Base-by-base conservation (phyloP, 179 eudicot species). In the Beta corolliflora region DNA sequence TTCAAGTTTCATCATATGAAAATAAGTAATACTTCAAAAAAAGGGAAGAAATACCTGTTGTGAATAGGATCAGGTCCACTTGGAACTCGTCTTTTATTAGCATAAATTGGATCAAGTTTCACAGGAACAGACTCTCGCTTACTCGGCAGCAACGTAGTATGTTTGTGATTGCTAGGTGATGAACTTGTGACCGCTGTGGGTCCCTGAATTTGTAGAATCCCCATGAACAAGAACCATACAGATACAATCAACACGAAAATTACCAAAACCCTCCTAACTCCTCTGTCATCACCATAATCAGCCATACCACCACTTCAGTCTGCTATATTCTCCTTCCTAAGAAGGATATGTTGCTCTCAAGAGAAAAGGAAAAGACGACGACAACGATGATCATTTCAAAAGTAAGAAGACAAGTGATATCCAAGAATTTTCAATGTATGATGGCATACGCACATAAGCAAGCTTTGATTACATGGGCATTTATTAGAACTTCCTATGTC, bases 41-140 rank as follows among this genome's bases (percentile, higher is more conserved):
- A 12, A 21, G 72, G 44, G 36, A 59, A 19, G 65, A 13, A 29
- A 56, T 87, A 94, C 98, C 97, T 91, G 94, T 94, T 94, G 82
- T 94, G 97, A 83, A 93, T 89, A 60, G 98, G 97, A 85, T 94
- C 94, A 83, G 98, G 92, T 81, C 95, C 98, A 82, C 82, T 90
- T 13, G 98, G 98, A 25, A 94, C 93, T 88, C 92, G 83, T 84
- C 98, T 89, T 87, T 94, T 94, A 91, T 94, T 94, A 60, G 82
- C 92, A 81, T 76, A 85, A 73, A 81, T 72, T 45, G 88, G 77
- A 68, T 82, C 75, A 66, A 76, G 77, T 67, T 81, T 69, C 29
- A 66, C 73, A 73, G 52, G 69, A 84, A 63, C 84, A 77, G 53
- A 45, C 56, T 71, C 82, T 76, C 66, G 85, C 71, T 58, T 54